These are phyloP conservation scores for Knoxia roxburghii DNA, from an alignment of 257 asterid genomes.

Conservation along the genomic window DNA sequence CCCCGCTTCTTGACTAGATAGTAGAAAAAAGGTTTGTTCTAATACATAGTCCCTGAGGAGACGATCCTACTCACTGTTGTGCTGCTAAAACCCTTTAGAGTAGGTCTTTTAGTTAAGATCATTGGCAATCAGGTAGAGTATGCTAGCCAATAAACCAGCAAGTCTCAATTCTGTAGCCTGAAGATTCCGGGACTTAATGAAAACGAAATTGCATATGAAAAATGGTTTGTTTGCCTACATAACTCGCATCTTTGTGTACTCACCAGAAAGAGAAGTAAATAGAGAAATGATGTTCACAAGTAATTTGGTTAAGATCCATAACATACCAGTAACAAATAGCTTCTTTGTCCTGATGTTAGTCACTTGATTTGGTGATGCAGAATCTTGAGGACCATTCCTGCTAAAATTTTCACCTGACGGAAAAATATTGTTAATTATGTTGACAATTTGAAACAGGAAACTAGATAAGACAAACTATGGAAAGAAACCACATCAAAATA, in stretches of 20 bases:
- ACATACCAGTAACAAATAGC: slow-evolving; percentile 81
- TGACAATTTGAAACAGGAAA: background rate
- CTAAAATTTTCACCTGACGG: slow-evolving; percentile 32
- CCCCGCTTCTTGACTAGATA: too few relatives aligned
- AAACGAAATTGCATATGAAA: background rate
- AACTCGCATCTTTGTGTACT: background rate
- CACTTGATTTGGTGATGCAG: slow-evolving; percentile 35
- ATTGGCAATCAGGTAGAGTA: background rate
- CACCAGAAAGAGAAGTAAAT: background rate
- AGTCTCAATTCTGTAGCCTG: background rate
- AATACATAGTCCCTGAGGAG: too few relatives aligned
- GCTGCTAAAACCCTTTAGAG: too few relatives aligned
- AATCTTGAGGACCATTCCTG: slow-evolving; percentile 24
- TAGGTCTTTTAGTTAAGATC: too few relatives aligned
- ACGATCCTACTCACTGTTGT: too few relatives aligned
- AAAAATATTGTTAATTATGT: background rate
- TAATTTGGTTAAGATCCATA: slow-evolving; percentile 4
- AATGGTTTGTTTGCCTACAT: background rate
- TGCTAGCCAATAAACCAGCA: background rate
- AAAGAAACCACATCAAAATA: background rate
- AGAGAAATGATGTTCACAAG: background rate
- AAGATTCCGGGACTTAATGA: background rate
- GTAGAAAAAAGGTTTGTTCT: too few relatives aligned
- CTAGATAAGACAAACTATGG: background rate
- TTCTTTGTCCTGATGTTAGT: slow-evolving; percentile 67